Percentiles rank a stretch among this genome's conserved stretches.
phyloP scores from a whole-genome alignment of 2,329 filamentous ascomycete genomes.

The Sarocladiaceae sp. region DNA sequence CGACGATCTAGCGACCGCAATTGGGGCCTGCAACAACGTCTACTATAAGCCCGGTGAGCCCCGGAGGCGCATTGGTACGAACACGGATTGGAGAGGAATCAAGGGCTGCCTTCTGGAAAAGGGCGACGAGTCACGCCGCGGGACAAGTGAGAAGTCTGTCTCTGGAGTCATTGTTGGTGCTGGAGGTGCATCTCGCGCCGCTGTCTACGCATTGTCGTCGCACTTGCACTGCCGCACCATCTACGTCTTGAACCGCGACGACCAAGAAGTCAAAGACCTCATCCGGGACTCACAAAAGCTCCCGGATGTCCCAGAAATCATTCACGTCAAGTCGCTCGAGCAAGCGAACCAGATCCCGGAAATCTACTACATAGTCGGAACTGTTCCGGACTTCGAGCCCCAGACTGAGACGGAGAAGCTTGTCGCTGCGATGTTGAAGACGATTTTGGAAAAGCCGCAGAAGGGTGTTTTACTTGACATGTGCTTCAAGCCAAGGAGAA shows the following conservation, averaged over 20 bases:
- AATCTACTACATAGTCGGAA: constrained; percentile 29
- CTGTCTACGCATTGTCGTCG: constrained; percentile 28
- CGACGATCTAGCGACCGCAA: constrained; percentile 27
- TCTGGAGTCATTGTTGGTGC: constrained; percentile 34
- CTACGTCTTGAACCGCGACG: constrained; percentile 32
- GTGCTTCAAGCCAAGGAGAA: constrained; percentile 36
- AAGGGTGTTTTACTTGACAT: constrained; percentile 35
- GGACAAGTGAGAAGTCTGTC: constrained; percentile 13
- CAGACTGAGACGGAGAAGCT: constrained; percentile 22
- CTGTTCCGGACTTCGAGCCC: constrained; percentile 33
- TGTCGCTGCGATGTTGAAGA: constrained; percentile 20
- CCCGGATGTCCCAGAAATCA: constrained; percentile 16
- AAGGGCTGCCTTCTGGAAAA: constrained; percentile 24
- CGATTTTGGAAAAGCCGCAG: constrained; percentile 20
- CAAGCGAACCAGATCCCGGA: constrained; percentile 21
- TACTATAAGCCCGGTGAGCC: constrained; percentile 17
- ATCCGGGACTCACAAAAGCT: constrained; percentile 19
- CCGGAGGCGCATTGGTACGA: constrained; percentile 25
- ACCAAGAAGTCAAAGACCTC: constrained; percentile 22
- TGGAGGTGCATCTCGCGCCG: constrained; percentile 36
- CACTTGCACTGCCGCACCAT: constrained; percentile 23
- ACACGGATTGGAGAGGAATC: constrained; percentile 40
- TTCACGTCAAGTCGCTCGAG: constrained; percentile 24
- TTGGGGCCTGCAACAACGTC: constrained; percentile 34
- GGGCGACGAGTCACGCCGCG: constrained; percentile 10